Conservation (phyloP, 768 basidiomycete genomes). For the Rhodotorula babjevae region DNA sequence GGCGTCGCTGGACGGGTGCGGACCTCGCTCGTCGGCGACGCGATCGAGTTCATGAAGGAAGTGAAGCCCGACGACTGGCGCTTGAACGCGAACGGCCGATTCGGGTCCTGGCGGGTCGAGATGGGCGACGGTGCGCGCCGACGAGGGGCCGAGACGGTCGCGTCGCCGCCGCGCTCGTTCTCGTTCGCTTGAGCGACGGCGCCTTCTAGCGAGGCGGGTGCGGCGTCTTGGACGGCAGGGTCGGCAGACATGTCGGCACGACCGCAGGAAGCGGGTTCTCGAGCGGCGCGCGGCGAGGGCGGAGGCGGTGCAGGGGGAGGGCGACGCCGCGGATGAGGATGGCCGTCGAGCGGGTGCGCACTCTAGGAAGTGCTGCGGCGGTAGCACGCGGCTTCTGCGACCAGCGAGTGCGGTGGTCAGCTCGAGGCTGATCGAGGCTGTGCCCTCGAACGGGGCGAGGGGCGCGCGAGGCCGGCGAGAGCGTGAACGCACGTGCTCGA, state of each 20-base stretch:
- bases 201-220: background rate
- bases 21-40: constrained; percentile 22
- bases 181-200: background rate
- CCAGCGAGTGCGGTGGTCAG: too few relatives aligned
- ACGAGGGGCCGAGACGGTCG: background rate
- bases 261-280: too few relatives aligned
- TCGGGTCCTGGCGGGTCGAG: background rate
- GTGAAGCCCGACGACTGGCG: constrained; percentile 27
- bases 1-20: constrained; percentile 21
- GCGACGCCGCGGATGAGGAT: background rate
- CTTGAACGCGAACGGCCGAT: constrained; percentile 20
- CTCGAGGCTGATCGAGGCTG: too few relatives aligned
- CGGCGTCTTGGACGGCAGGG: background rate
- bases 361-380: too few relatives aligned
- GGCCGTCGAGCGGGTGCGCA: too few relatives aligned
- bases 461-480: too few relatives aligned
- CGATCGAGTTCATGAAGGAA: constrained; percentile 23
- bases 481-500: too few relatives aligned
- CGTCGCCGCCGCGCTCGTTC: background rate
- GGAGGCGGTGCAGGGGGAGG: background rate
- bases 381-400: too few relatives aligned
- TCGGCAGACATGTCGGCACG: background rate
- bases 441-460: too few relatives aligned
- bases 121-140: background rate
- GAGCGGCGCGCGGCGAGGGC: background rate